Conservation (phyloP, 2,329 filamentous ascomycete species). For the Bisporella sp. region DNA sequence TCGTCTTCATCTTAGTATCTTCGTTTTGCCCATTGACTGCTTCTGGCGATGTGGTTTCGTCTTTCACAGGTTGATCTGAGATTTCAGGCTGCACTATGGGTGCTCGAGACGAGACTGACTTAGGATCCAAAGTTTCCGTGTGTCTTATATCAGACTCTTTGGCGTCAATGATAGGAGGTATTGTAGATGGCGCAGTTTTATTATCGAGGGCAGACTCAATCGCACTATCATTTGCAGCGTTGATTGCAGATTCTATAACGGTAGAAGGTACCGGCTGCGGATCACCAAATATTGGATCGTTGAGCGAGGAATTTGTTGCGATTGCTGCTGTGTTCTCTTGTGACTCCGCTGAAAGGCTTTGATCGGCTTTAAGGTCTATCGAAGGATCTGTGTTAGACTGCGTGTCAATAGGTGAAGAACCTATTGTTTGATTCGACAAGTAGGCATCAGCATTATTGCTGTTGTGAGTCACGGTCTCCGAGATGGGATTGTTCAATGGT, state of each 20-base stretch:
- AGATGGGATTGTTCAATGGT: conserved; percentile 6
- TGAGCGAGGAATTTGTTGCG: background rate
- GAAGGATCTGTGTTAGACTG: no score
- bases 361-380: no score
- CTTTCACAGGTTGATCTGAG: background rate
- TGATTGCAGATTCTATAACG: conserved; percentile 8
- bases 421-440: conserved; percentile 22
- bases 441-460: conserved; percentile 19
- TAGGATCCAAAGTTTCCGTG: background rate
- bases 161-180: conserved; percentile 25
- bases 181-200: conserved; percentile 14
- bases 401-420: conserved; percentile 2
- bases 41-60: background rate
- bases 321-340: background rate
- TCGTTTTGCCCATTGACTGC: background rate
- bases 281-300: background rate
- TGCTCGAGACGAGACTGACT: no score
- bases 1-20: background rate
- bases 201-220: conserved; percentile 21
- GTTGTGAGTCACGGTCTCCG: conserved; percentile 16
- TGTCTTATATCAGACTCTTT: conserved; percentile 26
- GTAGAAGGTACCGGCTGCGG: conserved; percentile 8
- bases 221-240: background rate
- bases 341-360: background rate
- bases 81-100: background rate